Conservation (phyloP, 2,329 filamentous ascomycete genomes). For the Botrytis paeoniae region DNA sequence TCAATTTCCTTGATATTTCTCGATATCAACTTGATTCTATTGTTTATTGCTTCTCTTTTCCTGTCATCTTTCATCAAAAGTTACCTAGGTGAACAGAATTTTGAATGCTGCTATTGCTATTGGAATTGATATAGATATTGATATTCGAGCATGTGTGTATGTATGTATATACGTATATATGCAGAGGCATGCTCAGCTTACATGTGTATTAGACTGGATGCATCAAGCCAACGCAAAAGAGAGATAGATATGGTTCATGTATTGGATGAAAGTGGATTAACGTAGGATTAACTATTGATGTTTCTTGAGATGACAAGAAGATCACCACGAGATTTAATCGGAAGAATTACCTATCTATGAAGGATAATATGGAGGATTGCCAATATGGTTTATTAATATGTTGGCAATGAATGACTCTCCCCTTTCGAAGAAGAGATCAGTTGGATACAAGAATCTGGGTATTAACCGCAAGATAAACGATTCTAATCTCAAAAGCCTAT, state of each 20-base stretch:
- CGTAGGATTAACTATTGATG: slow-evolving; percentile 8
- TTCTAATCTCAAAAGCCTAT: not conserved
- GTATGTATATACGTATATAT: not conserved
- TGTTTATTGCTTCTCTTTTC: not conserved
- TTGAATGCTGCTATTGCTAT: not conserved
- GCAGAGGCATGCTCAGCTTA: slow-evolving; percentile 4
- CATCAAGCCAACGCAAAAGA: not conserved
- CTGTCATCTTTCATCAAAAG: not conserved
- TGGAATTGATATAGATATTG: not conserved
- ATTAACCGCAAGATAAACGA: too few species aligned
- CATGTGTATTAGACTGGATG: not conserved
- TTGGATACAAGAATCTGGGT: not conserved
- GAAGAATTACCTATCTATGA: not conserved
- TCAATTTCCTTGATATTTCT: slow-evolving; percentile 7
- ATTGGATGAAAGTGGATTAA: slow-evolving; percentile 10
- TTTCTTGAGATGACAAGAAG: not conserved
- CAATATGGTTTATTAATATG: not conserved
- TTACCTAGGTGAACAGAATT: not conserved
- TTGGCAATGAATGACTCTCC: not conserved
- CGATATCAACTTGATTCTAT: not conserved
- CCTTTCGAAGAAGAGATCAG: not conserved
- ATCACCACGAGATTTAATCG: not conserved
- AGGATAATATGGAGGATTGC: not conserved
- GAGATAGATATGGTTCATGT: not conserved
- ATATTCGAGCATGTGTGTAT: not conserved